Evolutionary conservation across 2,329 filamentous ascomycete genomes (phyloP), one percentile per base, ranked within the genome.

Genomic region (Aspergillus sp.): DNA sequence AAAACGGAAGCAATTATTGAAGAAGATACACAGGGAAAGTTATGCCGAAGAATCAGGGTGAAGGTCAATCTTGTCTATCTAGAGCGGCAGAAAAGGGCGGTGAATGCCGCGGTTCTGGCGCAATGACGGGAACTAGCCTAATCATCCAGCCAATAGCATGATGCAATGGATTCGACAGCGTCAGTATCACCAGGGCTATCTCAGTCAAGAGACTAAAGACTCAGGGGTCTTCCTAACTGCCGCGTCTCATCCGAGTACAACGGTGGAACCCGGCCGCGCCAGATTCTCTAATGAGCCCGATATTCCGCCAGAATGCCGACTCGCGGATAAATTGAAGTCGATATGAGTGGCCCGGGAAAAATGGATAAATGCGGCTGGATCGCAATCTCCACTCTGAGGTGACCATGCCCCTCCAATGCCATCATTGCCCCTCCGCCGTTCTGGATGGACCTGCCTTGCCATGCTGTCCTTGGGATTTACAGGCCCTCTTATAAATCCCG

Each of bases 401-500:
- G 49, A 47, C 37, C 24, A 24, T 52, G 62, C 59, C 61, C 61
- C 60, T 62, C 63, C 44, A 56, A 63, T 63, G 59, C 57, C 62
- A 64, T 67, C 65, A 61, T 59, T 45, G 57, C 51, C 52, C 54
- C 55, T 44, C 50, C 49, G 55, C 34, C 54, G 37, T 59, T 39
- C 59, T 60, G 62, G 59, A 63, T 65, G 63, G 64, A 66, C 64
- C 64, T 66, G 59, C 64, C 60, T 47, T 58, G 13, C 41, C 49
- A 52, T 62, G 44, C 24, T 15, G 37, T 48, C 22, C 34, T 39
- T 60, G 41, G 44, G 49, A 51, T 30, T 37, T 27, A 30, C 27
- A 30, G 8, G 27, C 39, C 30, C 20, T 34, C 37, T 49, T 58
- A 61, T 62, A 66, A 66, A 65, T 54, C 11, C 50, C 45, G 9